Evolutionary conservation across 139 green algal genomes (phyloP), one percentile per base, ranked within the genome.

Genomic region (Zygnema circumcarinatum): DNA sequence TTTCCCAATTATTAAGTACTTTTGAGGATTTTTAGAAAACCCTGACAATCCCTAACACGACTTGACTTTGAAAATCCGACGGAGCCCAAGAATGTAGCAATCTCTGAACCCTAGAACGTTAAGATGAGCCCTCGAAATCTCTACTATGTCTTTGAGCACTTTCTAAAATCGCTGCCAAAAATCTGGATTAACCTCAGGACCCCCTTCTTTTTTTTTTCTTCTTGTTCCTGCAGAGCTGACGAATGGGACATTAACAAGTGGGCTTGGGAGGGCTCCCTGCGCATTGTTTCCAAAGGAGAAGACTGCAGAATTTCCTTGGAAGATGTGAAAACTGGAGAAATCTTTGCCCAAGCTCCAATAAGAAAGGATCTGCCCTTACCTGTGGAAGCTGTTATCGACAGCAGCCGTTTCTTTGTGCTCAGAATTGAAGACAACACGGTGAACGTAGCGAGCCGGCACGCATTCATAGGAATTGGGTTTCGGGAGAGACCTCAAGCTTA

Each of bases 241-340:
- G 86, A 90, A 33, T 90, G 86, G 86, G 38, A 90, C 86, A 89
- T 90, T 16, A 89, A 90, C 80, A 90, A 88, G 32, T 90, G 86
- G 86, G 80, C 80, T 38, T 90, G 86, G 86, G 79, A 90, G 32
- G 86, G 86, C 11, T 31, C 80, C 1, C n/a, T 89, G 16, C n/a
- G 54, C n/a, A 31, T 90, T 21, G 79, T 83, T 20, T 85, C 80
- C 1, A 67, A 31, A 0, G 86, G 86, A 39, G 76, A 80, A 31
- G 52, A 89, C 21, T 90, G 86, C 76, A 76, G 2, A 36, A 89
- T 90, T 38, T 41, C 32, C 2, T 62, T 90, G 29, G 81, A 89
- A 0, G 86, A 90, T 47, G 0, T 39, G 29, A 83, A 25, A 38
- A 88, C 79, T 0, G 42, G 79, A 25, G 79, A 88, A 62, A 36